A percentile compares a stretch with the other conserved stretches of the same genome.
Conservation (phyloP, 495 filamentous ascomycete genomes). For the Talaromyces trachyspermus region DNA sequence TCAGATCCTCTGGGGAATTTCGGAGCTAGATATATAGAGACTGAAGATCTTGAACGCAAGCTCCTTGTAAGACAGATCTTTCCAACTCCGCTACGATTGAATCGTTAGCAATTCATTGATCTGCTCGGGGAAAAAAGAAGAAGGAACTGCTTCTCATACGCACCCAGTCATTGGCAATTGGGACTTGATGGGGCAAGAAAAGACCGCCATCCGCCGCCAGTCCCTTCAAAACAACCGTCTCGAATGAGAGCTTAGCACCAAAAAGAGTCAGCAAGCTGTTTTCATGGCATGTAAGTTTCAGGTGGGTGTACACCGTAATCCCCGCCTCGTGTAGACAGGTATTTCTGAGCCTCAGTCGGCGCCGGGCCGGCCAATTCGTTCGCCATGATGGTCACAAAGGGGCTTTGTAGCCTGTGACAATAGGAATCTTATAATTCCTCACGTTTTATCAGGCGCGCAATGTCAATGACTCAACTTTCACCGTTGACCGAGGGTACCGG, state of each 20-base stretch:
- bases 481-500: too few species aligned
- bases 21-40: constrained; percentile 72
- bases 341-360: neutral
- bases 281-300: too few species aligned
- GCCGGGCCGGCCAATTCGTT: neutral
- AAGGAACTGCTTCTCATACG: constrained; percentile 1
- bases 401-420: too few species aligned
- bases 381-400: neutral
- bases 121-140: neutral
- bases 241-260: constrained; percentile 94
- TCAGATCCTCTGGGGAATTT: constrained; percentile 79
- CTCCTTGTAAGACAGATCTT: constrained; percentile 67
- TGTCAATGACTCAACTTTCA: too few species aligned
- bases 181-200: constrained; percentile 81
- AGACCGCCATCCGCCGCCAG: constrained; percentile 84
- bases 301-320: neutral
- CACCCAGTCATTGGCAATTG: constrained; percentile 56
- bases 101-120: neutral
- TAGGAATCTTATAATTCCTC: too few species aligned
- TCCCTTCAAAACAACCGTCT: constrained; percentile 84
- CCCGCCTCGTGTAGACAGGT: neutral
- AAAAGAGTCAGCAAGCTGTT: too few species aligned
- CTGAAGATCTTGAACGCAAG: constrained; percentile 66
- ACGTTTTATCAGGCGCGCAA: too few species aligned
- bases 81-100: constrained; percentile 50